Conservation (phyloP, 1,284 basidiomycete genomes). For the Ustilago shanxiensis region DNA sequence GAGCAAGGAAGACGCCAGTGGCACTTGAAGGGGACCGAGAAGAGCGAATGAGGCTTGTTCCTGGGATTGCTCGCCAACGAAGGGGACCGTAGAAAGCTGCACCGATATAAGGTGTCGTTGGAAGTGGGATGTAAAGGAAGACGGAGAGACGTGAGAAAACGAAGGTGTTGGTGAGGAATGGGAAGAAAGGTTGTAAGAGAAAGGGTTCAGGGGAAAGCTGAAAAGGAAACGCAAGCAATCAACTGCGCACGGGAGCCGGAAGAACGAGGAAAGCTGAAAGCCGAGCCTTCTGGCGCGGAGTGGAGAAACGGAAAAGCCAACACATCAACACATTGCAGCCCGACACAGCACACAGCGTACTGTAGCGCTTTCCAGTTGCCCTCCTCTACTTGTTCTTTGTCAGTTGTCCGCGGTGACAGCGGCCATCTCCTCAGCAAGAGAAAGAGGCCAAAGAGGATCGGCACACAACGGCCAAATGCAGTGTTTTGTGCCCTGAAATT, state of each 20-base stretch:
- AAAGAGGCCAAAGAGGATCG: neutral
- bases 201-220: slow-evolving; percentile 25
- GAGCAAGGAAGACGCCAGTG: neutral
- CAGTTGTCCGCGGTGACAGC: slow-evolving; percentile 2
- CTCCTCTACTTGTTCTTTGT: neutral
- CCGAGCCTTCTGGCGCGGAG: slow-evolving; percentile 5
- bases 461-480: slow-evolving; percentile 5
- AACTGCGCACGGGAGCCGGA: slow-evolving; percentile 32
- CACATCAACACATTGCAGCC: slow-evolving; percentile 7
- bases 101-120: neutral
- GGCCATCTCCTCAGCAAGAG: neutral
- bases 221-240: neutral
- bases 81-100: neutral
- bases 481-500: neutral
- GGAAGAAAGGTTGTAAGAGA: slow-evolving; percentile 3
- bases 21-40: neutral
- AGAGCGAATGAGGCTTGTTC: neutral
- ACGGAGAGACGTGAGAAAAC: neutral
- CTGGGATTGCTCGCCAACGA: neutral
- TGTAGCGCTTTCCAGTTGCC: neutral
- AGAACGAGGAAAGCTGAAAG: slow-evolving; percentile 28
- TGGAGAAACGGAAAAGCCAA: slow-evolving; percentile 6
- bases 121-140: slow-evolving; percentile 3
- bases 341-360: neutral
- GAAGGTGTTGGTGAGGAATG: neutral